Percentiles rank a stretch among this genome's conserved stretches.
Evolutionary conservation across 768 basidiomycete genomes (phyloP).

Genomic region (Suillus subluteus): DNA sequence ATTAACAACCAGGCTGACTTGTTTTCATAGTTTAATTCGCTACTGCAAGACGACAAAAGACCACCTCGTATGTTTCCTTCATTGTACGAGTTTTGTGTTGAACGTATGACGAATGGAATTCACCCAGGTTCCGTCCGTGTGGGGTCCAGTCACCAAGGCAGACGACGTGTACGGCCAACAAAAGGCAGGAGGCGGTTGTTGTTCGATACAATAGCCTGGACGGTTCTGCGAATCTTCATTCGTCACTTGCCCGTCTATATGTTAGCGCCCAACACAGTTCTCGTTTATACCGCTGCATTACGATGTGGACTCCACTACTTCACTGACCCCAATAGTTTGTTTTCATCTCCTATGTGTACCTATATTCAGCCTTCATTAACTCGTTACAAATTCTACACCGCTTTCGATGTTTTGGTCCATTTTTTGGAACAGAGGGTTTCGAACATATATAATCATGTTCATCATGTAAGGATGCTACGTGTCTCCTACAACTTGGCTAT

Average conservation of each 20-base stretch:
- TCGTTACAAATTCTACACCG: not conserved
- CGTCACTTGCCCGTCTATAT: constrained; percentile 9
- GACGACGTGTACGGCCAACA: constrained; percentile 93
- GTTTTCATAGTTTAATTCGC: constrained; percentile 58
- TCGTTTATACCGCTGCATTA: constrained; percentile 18
- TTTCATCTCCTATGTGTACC: constrained; percentile 16
- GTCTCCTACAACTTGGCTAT: constrained; percentile 41
- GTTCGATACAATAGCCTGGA: constrained; percentile 56
- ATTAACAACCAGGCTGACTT: constrained; percentile 11
- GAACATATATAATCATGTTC: constrained; percentile 1
- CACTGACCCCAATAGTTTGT: constrained; percentile 11
- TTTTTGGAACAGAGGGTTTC: not conserved
- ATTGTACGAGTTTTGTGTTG: not conserved
- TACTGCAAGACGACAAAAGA: constrained; percentile 78
- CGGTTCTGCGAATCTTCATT: not conserved
- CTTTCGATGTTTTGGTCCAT: constrained; percentile 8
- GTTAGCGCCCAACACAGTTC: constrained; percentile 9
- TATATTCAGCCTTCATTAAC: constrained; percentile 17
- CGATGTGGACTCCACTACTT: constrained; percentile 20
- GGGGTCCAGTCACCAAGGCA: constrained; percentile 91
- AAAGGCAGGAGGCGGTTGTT: constrained; percentile 53
- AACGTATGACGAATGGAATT: constrained; percentile 19
- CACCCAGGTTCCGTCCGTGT: constrained; percentile 86
- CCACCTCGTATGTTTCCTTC: constrained; percentile 52
- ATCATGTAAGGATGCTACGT: not conserved